These are phyloP conservation scores for Debaryomyces hansenii DNA, from an alignment of 805 yeast genomes.

Conservation along the genomic window DNA sequence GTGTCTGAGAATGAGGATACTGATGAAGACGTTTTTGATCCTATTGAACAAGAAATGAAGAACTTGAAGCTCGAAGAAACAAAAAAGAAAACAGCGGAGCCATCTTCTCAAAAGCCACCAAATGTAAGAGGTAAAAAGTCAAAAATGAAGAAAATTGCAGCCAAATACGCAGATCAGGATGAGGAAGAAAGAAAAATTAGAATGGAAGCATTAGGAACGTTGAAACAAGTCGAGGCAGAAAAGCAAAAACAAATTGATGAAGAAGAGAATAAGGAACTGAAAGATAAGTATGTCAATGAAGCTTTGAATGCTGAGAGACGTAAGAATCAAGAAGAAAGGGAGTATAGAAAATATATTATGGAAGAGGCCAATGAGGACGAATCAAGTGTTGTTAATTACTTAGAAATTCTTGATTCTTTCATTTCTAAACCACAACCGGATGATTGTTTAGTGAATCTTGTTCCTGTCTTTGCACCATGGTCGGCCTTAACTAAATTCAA, in stretches of 20 bases:
- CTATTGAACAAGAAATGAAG: constrained; percentile 10
- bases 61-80: constrained; percentile 6
- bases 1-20: background rate
- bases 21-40: constrained; percentile 12
- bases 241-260: constrained; percentile 15
- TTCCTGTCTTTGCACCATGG: constrained; percentile 96
- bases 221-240: constrained; percentile 50
- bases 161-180: constrained; percentile 88
- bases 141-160: constrained; percentile 76
- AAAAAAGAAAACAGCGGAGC: constrained; percentile 3
- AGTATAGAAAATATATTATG: constrained; percentile 44
- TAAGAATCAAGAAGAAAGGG: constrained; percentile 44
- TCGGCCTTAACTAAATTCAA: constrained; percentile 67
- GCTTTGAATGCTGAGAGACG: constrained; percentile 27
- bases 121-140: constrained; percentile 82
- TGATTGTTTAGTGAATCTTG: constrained; percentile 60
- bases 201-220: constrained; percentile 81
- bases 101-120: constrained; percentile 22
- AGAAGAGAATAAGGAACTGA: constrained; percentile 16
- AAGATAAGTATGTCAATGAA: constrained; percentile 27
- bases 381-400: constrained; percentile 28
- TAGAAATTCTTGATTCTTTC: constrained; percentile 46
- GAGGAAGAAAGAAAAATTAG: constrained; percentile 77
- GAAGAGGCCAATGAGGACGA: constrained; percentile 34
- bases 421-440: constrained; percentile 43